Base-by-base conservation (phyloP, 202 grass and related monocot genomes). In the Eragrostis tef region DNA sequence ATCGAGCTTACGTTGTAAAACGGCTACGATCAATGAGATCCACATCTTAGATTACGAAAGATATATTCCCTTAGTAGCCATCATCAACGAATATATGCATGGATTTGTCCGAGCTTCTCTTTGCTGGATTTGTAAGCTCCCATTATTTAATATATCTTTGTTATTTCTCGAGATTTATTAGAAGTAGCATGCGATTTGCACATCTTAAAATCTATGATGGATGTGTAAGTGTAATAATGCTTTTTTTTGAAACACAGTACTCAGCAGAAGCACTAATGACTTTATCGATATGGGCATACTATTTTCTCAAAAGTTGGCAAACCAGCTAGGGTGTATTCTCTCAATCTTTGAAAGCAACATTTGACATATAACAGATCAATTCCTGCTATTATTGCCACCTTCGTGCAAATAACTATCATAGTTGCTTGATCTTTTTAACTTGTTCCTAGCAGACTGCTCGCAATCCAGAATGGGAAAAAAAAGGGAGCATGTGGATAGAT, bases 401-500 rank as follows among this genome's bases (percentile, higher is more conserved):
- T 39, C 34, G 6, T 39, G 70, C 24, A 79, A 69, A 69, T 27
- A 29, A 71, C 19, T 77, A 60, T 77, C 63, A 71, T 45, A 53
- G 10, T 51, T 72, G 15, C 77, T 57, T 75, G 31, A 60, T 45
- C 54, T 24, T 74, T 54, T 77, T 84, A 77, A 70, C 77, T 81
- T 76, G 25, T 56, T 81, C 22, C 20, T 57, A 27, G 70, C 69
- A 84, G 81, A 68, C 85, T 58, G 58, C 19, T 77, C 52, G 64
- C 11, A 29, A n/a, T 7, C 64, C 12, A 6, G 53, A 71, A 77
- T 85, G 64, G 77, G 6, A 27, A 21, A 69, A 21, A 31, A 81
- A 84, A 85, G 66, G 71, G 56, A 36, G 24, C 45, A 81, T 89
- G 48, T 77, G 71, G 87, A 81, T 81, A 71, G 82, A 88, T 65